Conservation (phyloP, 345 rosid genomes). For the Salix dunnii region DNA sequence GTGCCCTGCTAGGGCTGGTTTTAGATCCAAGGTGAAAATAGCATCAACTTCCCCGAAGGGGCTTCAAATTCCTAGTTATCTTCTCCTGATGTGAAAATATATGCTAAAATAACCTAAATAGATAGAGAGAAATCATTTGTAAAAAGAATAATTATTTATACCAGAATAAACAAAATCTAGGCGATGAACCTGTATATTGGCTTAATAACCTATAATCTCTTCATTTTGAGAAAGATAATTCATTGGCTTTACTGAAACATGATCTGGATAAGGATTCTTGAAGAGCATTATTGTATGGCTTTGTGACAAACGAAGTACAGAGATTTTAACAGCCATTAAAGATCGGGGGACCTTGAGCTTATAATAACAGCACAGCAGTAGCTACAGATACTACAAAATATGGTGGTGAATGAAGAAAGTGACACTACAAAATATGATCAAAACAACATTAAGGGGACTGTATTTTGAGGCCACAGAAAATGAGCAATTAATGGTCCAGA, state of each 20-base stretch:
- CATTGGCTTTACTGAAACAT: neutral
- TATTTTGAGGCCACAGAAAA: neutral
- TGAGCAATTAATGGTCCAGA: neutral
- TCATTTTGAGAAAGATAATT: neutral
- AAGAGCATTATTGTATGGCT: neutral
- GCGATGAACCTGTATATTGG: neutral
- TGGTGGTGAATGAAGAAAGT: neutral
- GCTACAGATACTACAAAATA: too few species aligned
- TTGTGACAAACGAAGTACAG: neutral
- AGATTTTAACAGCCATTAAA: neutral
- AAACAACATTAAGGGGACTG: neutral
- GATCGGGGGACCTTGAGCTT: neutral
- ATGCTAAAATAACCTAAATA: too few species aligned
- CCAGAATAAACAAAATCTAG: neutral
- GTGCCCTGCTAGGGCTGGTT: too few species aligned
- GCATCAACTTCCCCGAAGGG: neutral
- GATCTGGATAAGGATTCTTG: neutral
- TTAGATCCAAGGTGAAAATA: neutral
- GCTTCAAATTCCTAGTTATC: neutral
- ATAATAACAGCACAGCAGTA: neutral
- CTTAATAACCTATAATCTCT: neutral
- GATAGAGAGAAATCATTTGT: neutral
- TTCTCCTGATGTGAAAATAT: too few species aligned
- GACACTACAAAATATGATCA: neutral
- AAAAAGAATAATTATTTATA: too few species aligned